Evolutionary conservation across 2,329 filamentous ascomycete species (phyloP), one percentile per base, ranked within the genome.

Genomic region (Aschersonia sp.): DNA sequence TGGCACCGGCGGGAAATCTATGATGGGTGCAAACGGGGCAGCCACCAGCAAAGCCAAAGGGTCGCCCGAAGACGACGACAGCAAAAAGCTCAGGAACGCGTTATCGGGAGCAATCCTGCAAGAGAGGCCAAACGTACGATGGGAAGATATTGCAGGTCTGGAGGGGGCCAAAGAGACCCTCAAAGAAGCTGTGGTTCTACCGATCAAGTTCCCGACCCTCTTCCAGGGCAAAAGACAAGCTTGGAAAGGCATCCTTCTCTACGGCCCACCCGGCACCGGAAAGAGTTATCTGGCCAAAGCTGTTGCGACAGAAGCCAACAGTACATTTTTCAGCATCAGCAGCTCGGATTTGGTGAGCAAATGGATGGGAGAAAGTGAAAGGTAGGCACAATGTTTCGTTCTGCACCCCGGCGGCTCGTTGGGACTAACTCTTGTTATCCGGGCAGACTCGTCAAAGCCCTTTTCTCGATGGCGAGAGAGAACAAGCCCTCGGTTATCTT

Each of bases 361-460:
- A 64, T 98, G 92, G 92, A 98, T 98, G 92, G 92, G 92, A 70
- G 92, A 98, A 68, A 94, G 86, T 73, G 92, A 98, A 79, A 80
- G 88, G 87, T 94, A 70, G 51, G 61, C 32, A 14, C 6, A 8
- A 12, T 45, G 14, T 22, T 35, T 44, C 12, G 12, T 31, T 14
- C 14, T 30, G 11, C 32, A 7, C 14, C 30, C 9, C 30, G 42
- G 5, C 8, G 14, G 10, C 14, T 11, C 42, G 2, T 30, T 30
- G 5, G 39, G 40, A 43, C 58, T 64, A 52, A 63, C 51, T 4
- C 5, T 35, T 4, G 12, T 5, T 10, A 12, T 45, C 41, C 40
- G 12, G 32, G 43, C 6, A 94, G 88, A 59, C 76, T 98, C 56
- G 92, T 98, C 49, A 97, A 97, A 62, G 85, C 94, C 53, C 77